phyloP scores from a whole-genome alignment of 75 land plant species.

The Pseudotsuga menziesii region DNA sequence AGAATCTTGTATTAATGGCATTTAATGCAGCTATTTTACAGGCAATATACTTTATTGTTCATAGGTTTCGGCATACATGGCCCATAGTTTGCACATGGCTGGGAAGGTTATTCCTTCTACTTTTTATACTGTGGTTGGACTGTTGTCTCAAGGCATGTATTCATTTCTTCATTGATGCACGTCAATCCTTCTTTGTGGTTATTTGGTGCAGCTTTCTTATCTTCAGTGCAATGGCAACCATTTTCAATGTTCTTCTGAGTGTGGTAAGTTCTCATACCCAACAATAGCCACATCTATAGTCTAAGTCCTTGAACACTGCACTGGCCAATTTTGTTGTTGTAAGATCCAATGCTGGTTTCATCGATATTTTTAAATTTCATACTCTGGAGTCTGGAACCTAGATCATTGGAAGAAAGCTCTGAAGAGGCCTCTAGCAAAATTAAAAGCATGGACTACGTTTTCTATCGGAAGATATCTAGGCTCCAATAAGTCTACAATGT shows the following conservation, averaged over 20 bases:
- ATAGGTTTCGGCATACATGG: constrained; percentile 16
- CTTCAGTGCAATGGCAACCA: constrained; percentile 43
- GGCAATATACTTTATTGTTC: constrained; percentile 12
- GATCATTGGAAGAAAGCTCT: no score
- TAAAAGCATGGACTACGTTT: no score
- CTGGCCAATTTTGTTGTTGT: neutral
- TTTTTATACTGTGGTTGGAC: constrained; percentile 55
- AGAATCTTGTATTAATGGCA: constrained; percentile 20
- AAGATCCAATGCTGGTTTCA: neutral
- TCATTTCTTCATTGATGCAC: constrained; percentile 56
- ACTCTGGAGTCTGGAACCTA: no score
- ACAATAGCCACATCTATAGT: no score
- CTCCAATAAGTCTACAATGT: no score
- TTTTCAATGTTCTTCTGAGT: constrained; percentile 34
- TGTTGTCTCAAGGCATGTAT: constrained; percentile 45
- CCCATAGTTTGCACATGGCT: constrained; percentile 40
- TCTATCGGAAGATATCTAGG: no score
- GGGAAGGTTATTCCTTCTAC: constrained; percentile 35
- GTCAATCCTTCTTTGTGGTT: constrained; percentile 47
- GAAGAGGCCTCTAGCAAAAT: no score
- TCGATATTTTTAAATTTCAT: neutral
- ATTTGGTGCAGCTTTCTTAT: constrained; percentile 59
- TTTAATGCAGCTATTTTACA: no score
- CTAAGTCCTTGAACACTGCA: neutral
- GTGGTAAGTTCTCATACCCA: constrained; percentile 42